Percentiles rank a stretch among this genome's conserved stretches.
Conservation (phyloP, 2,329 filamentous ascomycete genomes). For the Aspergillus sp. region DNA sequence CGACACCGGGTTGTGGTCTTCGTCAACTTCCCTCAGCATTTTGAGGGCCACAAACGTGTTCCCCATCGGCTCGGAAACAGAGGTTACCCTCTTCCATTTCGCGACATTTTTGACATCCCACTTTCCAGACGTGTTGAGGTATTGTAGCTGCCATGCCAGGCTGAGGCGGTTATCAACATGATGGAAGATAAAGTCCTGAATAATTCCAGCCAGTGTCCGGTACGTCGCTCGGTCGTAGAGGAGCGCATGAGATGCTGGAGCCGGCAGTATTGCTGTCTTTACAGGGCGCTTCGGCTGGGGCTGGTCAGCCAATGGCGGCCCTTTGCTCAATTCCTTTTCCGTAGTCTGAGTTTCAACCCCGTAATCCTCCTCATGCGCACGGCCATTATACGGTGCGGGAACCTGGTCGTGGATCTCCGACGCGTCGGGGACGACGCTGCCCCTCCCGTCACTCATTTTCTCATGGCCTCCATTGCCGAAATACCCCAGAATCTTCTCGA, state of each 20-base stretch:
- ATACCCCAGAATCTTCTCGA: conserved; percentile 54
- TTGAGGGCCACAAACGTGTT: conserved; percentile 83
- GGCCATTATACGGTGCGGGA: conserved; percentile 6
- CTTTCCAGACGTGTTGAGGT: conserved; percentile 81
- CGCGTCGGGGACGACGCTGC: conserved; percentile 22
- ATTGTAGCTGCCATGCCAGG: conserved; percentile 82
- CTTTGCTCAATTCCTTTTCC: conserved; percentile 10
- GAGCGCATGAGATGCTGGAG: conserved; percentile 72
- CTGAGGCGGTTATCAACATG: conserved; percentile 70
- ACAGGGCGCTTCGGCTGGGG: conserved; percentile 45
- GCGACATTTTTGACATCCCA: conserved; percentile 96
- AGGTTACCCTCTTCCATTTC: conserved; percentile 75
- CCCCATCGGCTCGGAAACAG: conserved; percentile 70
- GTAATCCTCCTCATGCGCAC: conserved; percentile 19
- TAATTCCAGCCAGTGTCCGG: conserved; percentile 66
- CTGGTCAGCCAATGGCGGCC: conserved; percentile 1
- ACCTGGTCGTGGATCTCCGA: conserved; percentile 18
- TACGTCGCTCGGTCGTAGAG: conserved; percentile 70
- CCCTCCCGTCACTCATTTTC: conserved; percentile 14
- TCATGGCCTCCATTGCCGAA: conserved; percentile 24
- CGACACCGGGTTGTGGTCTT: conserved; percentile 63
- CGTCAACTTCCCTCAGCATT: conserved; percentile 81
- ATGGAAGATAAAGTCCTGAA: conserved; percentile 69
- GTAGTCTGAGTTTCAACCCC: conserved; percentile 14
- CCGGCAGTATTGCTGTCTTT: conserved; percentile 60